Base-by-base conservation (phyloP, 176 grass and related monocot genomes). In the Oryza meridionalis region DNA sequence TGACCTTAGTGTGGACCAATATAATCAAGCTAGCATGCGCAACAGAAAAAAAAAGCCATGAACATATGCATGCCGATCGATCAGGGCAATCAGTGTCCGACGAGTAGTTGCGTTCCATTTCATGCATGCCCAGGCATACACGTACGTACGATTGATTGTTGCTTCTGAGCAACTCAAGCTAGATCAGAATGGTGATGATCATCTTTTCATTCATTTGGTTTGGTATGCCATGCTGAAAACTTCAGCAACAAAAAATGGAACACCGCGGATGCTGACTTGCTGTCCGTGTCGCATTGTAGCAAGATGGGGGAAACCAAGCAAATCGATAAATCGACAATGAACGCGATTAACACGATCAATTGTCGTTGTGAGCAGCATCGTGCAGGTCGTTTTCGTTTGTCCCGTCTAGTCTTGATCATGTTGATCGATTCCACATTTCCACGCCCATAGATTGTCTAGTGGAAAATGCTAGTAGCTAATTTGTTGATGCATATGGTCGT, bases 151-250 rank as follows among this genome's bases (percentile, higher is more conserved):
- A 65, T 27, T 44, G 70, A 55, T 58, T 25, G 27, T 77, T 84
- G 73, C 47, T 84, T 84, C 73, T 31, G 64, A 44, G 46, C n/a
- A n/a, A 84, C 82, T 77, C 45, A 77, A 55, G 14, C 14, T 43
- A 43, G 42, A 3, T 16, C 37, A 16, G 11, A 40, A 12, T 0
- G 53, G 32, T 8, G 53, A 37, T 4, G 53, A 37, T 40, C 7
- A 77, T 42, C 31, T 16, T 77, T 77, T 63, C 13, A 49, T 15
- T 49, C 46, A 49, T 49, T 49, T 13, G 46, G 46, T 49, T 49
- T 49, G 46, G 46, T 49, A 49, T 4, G 46, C 5, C 53, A 58
- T 58, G 53, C 53, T 58, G 53, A 58, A 58, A 58, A 58, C 17
- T 58, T 58, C 53, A 58, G 19, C 19, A 58, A n/a, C 53, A 58